phyloP scores from a whole-genome alignment of 805 yeast species.

The Diddensiella caesifluorescens region DNA sequence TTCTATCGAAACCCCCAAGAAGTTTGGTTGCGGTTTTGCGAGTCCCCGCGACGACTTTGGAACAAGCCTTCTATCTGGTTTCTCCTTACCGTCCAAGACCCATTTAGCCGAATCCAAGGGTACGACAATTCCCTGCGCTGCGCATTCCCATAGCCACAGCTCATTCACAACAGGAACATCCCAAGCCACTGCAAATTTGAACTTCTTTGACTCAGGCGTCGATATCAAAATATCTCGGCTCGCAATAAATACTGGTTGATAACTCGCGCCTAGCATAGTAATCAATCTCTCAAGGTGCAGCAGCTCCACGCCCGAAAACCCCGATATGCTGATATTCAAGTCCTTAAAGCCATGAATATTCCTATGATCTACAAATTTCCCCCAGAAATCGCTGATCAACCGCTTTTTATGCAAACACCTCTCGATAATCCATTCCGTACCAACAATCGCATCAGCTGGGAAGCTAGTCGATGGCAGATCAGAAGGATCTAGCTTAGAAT shows the following conservation, averaged over 20 bases:
- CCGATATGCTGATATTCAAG: constrained; percentile 51
- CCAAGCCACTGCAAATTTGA: constrained; percentile 33
- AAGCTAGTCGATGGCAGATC: constrained; percentile 12
- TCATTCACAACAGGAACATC: constrained; percentile 34
- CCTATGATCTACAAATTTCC: constrained; percentile 34
- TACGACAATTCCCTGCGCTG: constrained; percentile 24
- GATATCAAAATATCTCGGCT: constrained; percentile 51
- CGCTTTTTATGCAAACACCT: constrained; percentile 56
- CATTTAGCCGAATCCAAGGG: constrained; percentile 13
- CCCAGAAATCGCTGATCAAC: constrained; percentile 56
- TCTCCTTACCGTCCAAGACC: constrained; percentile 19
- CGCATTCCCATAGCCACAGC: constrained; percentile 37
- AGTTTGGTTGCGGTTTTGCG: too few species aligned
- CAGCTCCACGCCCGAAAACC: constrained; percentile 72
- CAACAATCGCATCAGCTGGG: constrained; percentile 30
- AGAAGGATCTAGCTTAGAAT: constrained; percentile 27
- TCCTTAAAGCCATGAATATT: constrained; percentile 26
- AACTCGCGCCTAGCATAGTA: constrained; percentile 46
- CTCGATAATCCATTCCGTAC: constrained; percentile 81
- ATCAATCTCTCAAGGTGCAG: constrained; percentile 66
- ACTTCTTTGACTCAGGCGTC: constrained; percentile 26
- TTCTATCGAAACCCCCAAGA: neutral
- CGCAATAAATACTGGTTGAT: constrained; percentile 44
- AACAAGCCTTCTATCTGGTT: constrained; percentile 5
- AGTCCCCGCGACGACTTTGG: neutral